Evolutionary conservation across 2,329 filamentous ascomycete species (phyloP), one percentile per base, ranked within the genome.

Genomic region (Plenodomus lindquistii): DNA sequence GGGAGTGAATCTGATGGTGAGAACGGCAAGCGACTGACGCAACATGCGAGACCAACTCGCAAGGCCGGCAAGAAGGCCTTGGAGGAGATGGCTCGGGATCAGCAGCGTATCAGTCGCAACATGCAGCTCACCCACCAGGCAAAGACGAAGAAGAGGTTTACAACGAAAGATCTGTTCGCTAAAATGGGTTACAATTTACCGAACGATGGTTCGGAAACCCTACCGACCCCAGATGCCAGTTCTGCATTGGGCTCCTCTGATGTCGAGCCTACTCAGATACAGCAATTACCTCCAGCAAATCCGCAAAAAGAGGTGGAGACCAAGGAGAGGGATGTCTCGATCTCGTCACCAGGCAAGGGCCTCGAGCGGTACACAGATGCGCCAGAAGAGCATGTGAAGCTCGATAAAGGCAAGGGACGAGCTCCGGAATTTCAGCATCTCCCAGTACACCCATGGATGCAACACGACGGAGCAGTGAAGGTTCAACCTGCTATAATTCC

Each of bases 51-150:
- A 3, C 86, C 91, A 4, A 81, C 83, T 9, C 84, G 94, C 11
- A 96, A 94, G 69, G 92, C 94, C 0, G 93, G 92, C 76, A 97
- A 93, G 76, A 97, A 91, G 74, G 94, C 94, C 0, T 71, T 97
- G 36, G 90, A 97, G 67, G 93, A 97, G 60, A 97, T 99, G 87
- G 88, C 88, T 62, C 84, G 91, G 8, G 94, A 99, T 73, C 97
- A 93, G 1, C 94, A 99, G 75, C 85, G 94, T 22, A 84, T 99
- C 75, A 87, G 84, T 59, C 83, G 94, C 57, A 95, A 88, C 66
- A 89, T 96, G 83, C 93, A 97, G 71, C 81, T 99, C 40, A 85
- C 89, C 1, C 92, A 97, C 71, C 86, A 96, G 67, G 88, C 90
- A 19, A 90, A 87, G 74, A 77, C 91, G 1, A 92, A 88, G 73